These are phyloP conservation scores for Botrytis squamosa DNA, from an alignment of 2,329 filamentous ascomycete species.

Conservation along the genomic window DNA sequence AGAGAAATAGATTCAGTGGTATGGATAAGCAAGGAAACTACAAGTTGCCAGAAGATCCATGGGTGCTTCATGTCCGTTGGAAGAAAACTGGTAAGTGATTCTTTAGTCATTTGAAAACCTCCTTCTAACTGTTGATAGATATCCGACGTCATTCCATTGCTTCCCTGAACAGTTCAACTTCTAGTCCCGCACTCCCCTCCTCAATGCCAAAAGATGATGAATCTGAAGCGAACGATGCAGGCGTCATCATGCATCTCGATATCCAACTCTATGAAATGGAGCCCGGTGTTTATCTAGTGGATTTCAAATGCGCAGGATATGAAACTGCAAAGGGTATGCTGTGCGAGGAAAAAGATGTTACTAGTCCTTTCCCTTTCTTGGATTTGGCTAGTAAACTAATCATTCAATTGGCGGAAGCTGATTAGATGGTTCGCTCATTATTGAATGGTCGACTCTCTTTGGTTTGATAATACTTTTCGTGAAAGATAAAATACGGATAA, in stretches of 20 bases:
- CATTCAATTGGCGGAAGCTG: conserved; percentile 84
- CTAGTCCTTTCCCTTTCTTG: conserved; percentile 91
- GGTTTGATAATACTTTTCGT: not conserved
- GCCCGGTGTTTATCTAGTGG: conserved; percentile 87
- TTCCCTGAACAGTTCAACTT: conserved; percentile 38
- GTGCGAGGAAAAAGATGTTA: conserved; percentile 90
- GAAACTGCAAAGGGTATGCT: conserved; percentile 73
- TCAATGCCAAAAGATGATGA: conserved; percentile 21
- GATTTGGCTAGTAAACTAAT: conserved; percentile 91
- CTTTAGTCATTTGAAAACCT: conserved; percentile 49
- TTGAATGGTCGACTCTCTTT: not conserved
- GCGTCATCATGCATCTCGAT: conserved; percentile 87
- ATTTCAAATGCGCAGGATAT: conserved; percentile 98
- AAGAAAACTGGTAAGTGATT: conserved; percentile 73
- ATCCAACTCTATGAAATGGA: conserved; percentile 97
- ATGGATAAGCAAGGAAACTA: conserved; percentile 63
- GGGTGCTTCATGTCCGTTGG: conserved; percentile 91
- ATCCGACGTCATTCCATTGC: conserved; percentile 43
- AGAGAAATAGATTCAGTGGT: conserved; percentile 33
- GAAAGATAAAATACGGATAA: not conserved
- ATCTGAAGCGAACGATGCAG: conserved; percentile 32
- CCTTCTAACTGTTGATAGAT: conserved; percentile 49
- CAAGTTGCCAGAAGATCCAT: conserved; percentile 86
- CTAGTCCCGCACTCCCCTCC: conserved; percentile 30
- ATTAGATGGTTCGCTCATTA: conserved; percentile 42